These are phyloP conservation scores for Ogataea angusta DNA, from an alignment of 805 yeast species.

Conservation along the genomic window DNA sequence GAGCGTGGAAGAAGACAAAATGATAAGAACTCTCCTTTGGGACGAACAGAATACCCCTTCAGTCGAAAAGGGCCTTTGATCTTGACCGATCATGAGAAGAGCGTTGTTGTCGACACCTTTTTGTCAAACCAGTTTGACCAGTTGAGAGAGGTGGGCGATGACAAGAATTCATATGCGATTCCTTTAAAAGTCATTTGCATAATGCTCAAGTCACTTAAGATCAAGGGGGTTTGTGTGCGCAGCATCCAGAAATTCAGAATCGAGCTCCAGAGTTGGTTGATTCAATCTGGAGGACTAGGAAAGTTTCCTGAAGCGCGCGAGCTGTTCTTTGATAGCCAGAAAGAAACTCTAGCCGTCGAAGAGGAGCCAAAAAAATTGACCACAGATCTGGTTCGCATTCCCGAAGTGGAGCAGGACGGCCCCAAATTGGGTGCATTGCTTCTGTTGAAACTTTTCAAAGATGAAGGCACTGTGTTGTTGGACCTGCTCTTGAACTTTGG, in stretches of 20 bases:
- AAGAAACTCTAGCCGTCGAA: background rate
- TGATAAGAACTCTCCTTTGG: background rate
- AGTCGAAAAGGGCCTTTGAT: slow-evolving; percentile 55
- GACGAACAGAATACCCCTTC: slow-evolving; percentile 32
- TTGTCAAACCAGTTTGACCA: slow-evolving; percentile 51
- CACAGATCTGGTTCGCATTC: slow-evolving; percentile 1
- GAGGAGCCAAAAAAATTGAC: background rate
- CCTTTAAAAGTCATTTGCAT: slow-evolving; percentile 56
- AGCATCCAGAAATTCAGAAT: slow-evolving; percentile 51
- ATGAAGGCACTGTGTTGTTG: background rate
- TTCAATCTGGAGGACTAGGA: slow-evolving; percentile 59
- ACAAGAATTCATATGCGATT: slow-evolving; percentile 6
- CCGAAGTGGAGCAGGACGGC: slow-evolving; percentile 7
- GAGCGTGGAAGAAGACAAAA: slow-evolving; percentile 42
- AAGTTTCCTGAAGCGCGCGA: slow-evolving; percentile 58
- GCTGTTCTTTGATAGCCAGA: slow-evolving; percentile 35
- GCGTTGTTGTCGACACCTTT: slow-evolving; percentile 70
- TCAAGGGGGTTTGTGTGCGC: slow-evolving; percentile 39
- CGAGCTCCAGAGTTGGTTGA: slow-evolving; percentile 57
- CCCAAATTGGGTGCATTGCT: slow-evolving; percentile 2
- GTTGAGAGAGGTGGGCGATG: slow-evolving; percentile 33
- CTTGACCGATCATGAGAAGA: slow-evolving; percentile 56
- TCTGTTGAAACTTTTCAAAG: slow-evolving; percentile 3
- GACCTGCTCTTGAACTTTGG: slow-evolving; percentile 4
- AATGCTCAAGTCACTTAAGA: slow-evolving; percentile 54